These are phyloP conservation scores for Cladorrhinum samala DNA, from an alignment of 495 filamentous ascomycete genomes.

Conservation along the genomic window DNA sequence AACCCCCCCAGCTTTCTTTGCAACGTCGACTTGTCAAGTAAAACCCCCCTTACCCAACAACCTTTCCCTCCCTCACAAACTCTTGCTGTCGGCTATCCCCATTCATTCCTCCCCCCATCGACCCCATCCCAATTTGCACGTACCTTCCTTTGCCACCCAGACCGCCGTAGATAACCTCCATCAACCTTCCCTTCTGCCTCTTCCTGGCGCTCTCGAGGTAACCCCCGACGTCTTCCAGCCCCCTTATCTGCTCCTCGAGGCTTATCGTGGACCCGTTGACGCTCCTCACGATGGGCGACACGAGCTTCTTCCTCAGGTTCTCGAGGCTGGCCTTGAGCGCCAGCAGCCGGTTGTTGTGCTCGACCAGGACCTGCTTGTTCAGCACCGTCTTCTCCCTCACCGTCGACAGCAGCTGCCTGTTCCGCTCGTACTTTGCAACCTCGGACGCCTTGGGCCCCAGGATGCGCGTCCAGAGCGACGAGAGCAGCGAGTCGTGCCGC, in stretches of 20 bases:
- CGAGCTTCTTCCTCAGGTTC: slow-evolving; percentile 65
- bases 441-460: slow-evolving; percentile 64
- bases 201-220: slow-evolving; percentile 67
- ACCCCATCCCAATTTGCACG: background rate
- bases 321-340: slow-evolving; percentile 78
- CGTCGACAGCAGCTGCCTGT: slow-evolving; percentile 64
- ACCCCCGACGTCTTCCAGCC: slow-evolving; percentile 69
- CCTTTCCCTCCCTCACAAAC: background rate
- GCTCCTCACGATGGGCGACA: slow-evolving; percentile 70
- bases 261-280: slow-evolving; percentile 60
- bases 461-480: slow-evolving; percentile 77
- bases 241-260: slow-evolving; percentile 77
- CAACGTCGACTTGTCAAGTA: too few species aligned
- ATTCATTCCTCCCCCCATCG: slow-evolving; percentile 1
- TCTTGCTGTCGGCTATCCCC: background rate
- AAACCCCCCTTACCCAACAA: slow-evolving; percentile 4
- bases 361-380: slow-evolving; percentile 78
- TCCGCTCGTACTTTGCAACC: slow-evolving; percentile 83
- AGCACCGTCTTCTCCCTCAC: slow-evolving; percentile 73
- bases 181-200: slow-evolving; percentile 72
- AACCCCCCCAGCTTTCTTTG: background rate
- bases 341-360: slow-evolving; percentile 73
- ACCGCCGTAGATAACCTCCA: slow-evolving; percentile 72
- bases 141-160: slow-evolving; percentile 4
- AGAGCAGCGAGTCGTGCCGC: slow-evolving; percentile 70